phyloP scores from a whole-genome alignment of 1,139 yeast species.

The Saccharomyces hybrid region DNA sequence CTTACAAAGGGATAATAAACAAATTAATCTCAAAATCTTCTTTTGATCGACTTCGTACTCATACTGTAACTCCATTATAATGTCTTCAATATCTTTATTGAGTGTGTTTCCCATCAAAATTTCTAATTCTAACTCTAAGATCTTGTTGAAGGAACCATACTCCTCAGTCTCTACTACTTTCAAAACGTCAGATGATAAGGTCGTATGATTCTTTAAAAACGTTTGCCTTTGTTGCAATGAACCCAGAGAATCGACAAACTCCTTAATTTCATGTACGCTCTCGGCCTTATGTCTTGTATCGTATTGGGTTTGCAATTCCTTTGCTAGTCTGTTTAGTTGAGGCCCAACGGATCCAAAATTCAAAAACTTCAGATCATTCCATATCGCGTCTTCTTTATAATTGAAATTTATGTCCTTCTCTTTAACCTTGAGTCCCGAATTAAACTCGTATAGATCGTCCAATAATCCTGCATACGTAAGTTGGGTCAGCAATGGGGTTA shows the following conservation, averaged over 20 bases:
- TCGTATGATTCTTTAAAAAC: slow-evolving; percentile 65
- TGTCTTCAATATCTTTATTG: slow-evolving; percentile 17
- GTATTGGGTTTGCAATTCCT: slow-evolving; percentile 59
- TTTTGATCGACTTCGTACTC: slow-evolving; percentile 17
- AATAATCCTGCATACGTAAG: slow-evolving; percentile 75
- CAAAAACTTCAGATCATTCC: slow-evolving; percentile 48
- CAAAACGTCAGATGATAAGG: slow-evolving; percentile 62
- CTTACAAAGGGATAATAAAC: slow-evolving; percentile 22
- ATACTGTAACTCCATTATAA: slow-evolving; percentile 21
- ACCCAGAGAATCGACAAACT: slow-evolving; percentile 64
- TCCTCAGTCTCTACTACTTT: slow-evolving; percentile 40
- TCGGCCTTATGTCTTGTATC: slow-evolving; percentile 53
- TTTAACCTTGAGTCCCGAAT: slow-evolving; percentile 33
- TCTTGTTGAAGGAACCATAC: slow-evolving; percentile 40
- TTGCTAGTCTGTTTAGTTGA: slow-evolving; percentile 61
- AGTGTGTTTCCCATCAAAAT: slow-evolving; percentile 22
- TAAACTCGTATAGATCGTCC: slow-evolving; percentile 60
- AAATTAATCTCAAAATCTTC: slow-evolving; percentile 18
- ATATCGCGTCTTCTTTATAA: slow-evolving; percentile 34
- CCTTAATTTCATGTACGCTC: slow-evolving; percentile 58
- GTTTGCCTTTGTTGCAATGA: slow-evolving; percentile 61
- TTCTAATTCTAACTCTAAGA: slow-evolving; percentile 62
- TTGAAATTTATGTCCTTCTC: slow-evolving; percentile 23
- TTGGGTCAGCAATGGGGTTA: slow-evolving; percentile 67
- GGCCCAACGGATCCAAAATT: slow-evolving; percentile 80